phyloP scores from a whole-genome alignment of 106 monocot genomes.

The Gastrodia elata region DNA sequence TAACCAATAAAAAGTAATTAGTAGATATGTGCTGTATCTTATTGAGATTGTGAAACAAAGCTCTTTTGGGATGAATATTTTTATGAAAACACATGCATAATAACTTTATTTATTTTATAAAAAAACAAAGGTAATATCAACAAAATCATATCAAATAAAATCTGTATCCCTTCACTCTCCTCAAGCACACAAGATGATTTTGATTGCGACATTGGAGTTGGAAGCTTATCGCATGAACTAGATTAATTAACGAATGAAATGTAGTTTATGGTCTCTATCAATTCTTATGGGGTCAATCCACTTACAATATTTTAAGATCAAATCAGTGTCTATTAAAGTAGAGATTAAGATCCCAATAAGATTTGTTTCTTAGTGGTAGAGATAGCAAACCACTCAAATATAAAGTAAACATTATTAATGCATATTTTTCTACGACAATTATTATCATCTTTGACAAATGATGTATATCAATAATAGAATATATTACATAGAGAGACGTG shows the following conservation, averaged over 20 bases:
- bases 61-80: too few species aligned
- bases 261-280: neutral
- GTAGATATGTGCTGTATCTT: too few species aligned
- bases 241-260: neutral
- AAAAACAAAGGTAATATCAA: neutral
- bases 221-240: neutral
- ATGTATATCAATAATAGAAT: too few species aligned
- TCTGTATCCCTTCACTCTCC: too few species aligned
- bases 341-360: conserved; percentile 1
- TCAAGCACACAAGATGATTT: neutral
- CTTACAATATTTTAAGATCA: neutral
- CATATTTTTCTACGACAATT: neutral
- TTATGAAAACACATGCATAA: too few species aligned
- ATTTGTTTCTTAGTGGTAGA: conserved; percentile 1
- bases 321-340: neutral
- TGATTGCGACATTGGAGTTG: neutral
- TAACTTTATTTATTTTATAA: neutral
- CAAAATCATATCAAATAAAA: too few species aligned
- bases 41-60: too few species aligned
- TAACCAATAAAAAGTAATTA: too few species aligned
- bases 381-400: conserved; percentile 1
- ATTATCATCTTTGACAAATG: neutral
- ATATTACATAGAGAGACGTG: neutral
- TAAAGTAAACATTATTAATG: neutral
- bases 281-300: neutral